These are phyloP conservation scores for Epicoccum sorghinum DNA, from an alignment of 2,329 filamentous ascomycete species.

Conservation along the genomic window DNA sequence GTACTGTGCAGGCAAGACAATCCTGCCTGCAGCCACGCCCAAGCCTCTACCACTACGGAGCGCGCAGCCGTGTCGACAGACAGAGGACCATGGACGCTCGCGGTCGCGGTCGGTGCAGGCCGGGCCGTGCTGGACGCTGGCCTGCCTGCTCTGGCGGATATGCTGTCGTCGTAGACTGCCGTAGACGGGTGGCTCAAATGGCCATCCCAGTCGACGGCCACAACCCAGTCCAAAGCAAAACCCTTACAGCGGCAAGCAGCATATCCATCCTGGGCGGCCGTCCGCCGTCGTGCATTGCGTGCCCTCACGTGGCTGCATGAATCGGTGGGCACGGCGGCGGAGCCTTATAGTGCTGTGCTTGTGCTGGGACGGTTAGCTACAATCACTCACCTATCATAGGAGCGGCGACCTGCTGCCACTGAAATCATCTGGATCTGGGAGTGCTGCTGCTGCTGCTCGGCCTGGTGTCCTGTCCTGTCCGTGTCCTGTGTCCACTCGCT, in stretches of 20 bases:
- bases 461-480: no score
- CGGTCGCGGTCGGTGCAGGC: not conserved
- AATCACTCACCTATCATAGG: not conserved
- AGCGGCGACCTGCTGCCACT: no score
- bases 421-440: not conserved
- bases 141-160: not conserved
- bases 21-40: no score
- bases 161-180: constrained; percentile 4
- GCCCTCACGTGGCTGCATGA: constrained; percentile 20
- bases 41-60: not conserved
- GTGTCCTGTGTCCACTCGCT: constrained; percentile 5
- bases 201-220: constrained; percentile 1
- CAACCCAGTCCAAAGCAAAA: constrained; percentile 1
- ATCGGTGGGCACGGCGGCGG: constrained; percentile 9
- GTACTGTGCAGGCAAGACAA: no score
- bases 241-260: constrained; percentile 25
- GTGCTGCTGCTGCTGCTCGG: no score
- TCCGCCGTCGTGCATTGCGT: constrained; percentile 16
- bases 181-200: constrained; percentile 1
- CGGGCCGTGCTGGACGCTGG: constrained; percentile 6
- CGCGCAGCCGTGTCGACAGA: not conserved
- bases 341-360: constrained; percentile 8
- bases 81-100: no score
- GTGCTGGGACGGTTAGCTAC: not conserved
- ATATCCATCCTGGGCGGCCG: constrained; percentile 12